Evolutionary conservation across 225 moss, liverwort and hornwort species (phyloP).

Genomic region (Physcomitrellopsis africana): DNA sequence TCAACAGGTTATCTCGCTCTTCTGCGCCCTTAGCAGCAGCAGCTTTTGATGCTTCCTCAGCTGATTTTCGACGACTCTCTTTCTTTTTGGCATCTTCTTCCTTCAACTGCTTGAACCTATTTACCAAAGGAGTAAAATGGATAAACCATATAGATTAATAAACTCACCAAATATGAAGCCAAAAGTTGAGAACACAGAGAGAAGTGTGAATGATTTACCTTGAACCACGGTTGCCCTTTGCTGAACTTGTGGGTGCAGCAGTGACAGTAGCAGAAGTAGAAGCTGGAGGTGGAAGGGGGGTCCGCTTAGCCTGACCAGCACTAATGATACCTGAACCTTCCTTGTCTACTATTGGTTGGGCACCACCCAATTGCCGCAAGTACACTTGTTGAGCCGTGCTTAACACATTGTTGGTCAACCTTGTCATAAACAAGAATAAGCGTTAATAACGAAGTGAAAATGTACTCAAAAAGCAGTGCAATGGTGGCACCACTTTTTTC

Average conservation of each 20-base stretch:
- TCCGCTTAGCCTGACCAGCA: slow-evolving; percentile 93
- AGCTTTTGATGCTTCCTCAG: slow-evolving; percentile 55
- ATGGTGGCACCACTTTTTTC: neutral
- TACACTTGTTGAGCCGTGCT: slow-evolving; percentile 98
- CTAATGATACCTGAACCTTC: slow-evolving; percentile 75
- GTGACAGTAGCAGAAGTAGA: slow-evolving; percentile 40
- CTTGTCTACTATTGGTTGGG: slow-evolving; percentile 59
- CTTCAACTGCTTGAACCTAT: slow-evolving; percentile 61
- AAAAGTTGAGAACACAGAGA: neutral
- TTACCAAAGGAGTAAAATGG: neutral
- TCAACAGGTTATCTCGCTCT: slow-evolving; percentile 51
- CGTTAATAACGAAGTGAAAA: neutral
- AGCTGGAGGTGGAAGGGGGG: slow-evolving; percentile 58
- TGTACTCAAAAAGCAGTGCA: neutral
- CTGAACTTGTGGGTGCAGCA: slow-evolving; percentile 26
- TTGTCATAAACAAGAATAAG: slow-evolving; percentile 16
- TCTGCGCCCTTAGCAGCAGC: slow-evolving; percentile 55
- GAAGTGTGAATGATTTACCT: slow-evolving; percentile 39
- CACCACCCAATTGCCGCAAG: slow-evolving; percentile 69
- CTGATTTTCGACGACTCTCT: slow-evolving; percentile 61
- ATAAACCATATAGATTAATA: neutral
- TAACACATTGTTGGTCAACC: slow-evolving; percentile 92
- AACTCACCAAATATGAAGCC: neutral
- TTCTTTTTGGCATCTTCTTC: slow-evolving; percentile 64
- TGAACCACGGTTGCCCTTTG: slow-evolving; percentile 65